Conservation (phyloP, 225 moss, liverwort and hornwort species). For the Asterella californica region DNA sequence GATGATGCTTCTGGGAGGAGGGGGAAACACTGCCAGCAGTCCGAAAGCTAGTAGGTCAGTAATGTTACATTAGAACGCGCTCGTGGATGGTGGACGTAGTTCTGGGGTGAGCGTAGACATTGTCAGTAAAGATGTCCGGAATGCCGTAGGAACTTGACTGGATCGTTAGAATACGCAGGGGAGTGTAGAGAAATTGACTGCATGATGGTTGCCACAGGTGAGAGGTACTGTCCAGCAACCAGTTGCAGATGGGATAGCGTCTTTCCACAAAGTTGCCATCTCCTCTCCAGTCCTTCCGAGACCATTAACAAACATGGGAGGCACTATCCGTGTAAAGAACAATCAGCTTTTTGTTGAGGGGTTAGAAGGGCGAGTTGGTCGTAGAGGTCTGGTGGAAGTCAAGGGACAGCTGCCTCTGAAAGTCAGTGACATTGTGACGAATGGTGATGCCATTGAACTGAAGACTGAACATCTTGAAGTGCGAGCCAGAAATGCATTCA, state of each 20-base stretch:
- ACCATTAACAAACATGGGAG: slow-evolving; percentile 85
- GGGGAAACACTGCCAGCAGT: neutral
- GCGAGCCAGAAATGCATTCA: slow-evolving; percentile 88
- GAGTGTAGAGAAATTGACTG: neutral
- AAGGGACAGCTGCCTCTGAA: slow-evolving; percentile 82
- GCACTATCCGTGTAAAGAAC: slow-evolving; percentile 73
- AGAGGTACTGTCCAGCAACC: slow-evolving; percentile 91
- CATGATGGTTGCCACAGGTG: slow-evolving; percentile 43
- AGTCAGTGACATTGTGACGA: slow-evolving; percentile 47
- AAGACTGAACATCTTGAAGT: slow-evolving; percentile 90
- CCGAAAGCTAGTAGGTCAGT: neutral
- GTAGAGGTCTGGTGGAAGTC: slow-evolving; percentile 91
- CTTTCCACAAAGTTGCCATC: slow-evolving; percentile 86
- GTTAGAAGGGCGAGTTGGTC: slow-evolving; percentile 91
- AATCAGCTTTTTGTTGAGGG: slow-evolving; percentile 90
- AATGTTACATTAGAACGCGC: neutral
- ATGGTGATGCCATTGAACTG: slow-evolving; percentile 76
- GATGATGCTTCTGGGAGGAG: neutral
- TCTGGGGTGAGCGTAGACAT: neutral
- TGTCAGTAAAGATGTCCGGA: neutral
- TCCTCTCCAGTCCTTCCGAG: slow-evolving; percentile 91
- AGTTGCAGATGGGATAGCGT: slow-evolving; percentile 84
- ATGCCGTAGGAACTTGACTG: neutral
- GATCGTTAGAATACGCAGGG: neutral
- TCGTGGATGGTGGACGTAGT: neutral